Percentiles rank a stretch among this genome's conserved stretches.
Evolutionary conservation across 2,329 filamentous ascomycete genomes (phyloP).

Genomic region (Beauveria australis): DNA sequence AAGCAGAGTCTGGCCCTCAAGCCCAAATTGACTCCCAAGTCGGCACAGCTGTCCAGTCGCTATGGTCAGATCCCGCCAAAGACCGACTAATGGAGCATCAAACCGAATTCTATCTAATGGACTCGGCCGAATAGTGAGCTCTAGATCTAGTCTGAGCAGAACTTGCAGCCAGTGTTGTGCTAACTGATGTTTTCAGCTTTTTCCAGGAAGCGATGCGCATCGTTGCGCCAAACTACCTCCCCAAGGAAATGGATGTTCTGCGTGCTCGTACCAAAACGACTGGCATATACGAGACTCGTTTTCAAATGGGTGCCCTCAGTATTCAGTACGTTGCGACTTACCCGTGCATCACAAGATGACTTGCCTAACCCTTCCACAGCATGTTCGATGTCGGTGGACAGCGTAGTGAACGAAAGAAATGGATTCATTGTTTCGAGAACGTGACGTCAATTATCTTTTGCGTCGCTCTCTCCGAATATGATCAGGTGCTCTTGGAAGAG

Average conservation of each 20-base stretch:
- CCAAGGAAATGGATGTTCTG: slow-evolving; percentile 89
- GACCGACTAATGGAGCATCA: slow-evolving; percentile 82
- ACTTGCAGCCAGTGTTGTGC: neutral
- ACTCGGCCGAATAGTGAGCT: slow-evolving; percentile 92
- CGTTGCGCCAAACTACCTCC: slow-evolving; percentile 75
- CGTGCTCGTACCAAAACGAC: slow-evolving; percentile 96
- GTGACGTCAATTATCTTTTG: slow-evolving; percentile 99
- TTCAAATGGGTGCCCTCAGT: slow-evolving; percentile 96
- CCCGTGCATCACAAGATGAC: neutral
- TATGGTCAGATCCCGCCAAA: slow-evolving; percentile 87
- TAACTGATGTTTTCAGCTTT: slow-evolving; percentile 53
- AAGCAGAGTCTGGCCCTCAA: slow-evolving; percentile 83
- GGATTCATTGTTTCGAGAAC: slow-evolving; percentile 99
- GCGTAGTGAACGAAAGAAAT: slow-evolving; percentile 96
- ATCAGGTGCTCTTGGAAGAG: slow-evolving; percentile 93
- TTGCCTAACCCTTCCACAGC: slow-evolving; percentile 38
- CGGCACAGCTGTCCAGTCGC: slow-evolving; percentile 70
- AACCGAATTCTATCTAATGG: slow-evolving; percentile 98
- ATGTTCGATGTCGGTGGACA: slow-evolving; percentile 99
- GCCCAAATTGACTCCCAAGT: slow-evolving; percentile 74
- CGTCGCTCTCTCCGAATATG: slow-evolving; percentile 95
- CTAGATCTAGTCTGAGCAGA: neutral
- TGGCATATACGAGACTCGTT: slow-evolving; percentile 97
- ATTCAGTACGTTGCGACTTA: slow-evolving; percentile 68
- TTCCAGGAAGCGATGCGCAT: slow-evolving; percentile 90